A percentile compares a stretch with the other conserved stretches of the same genome.
Conservation (phyloP, 106 monocot genomes). For the Acorus calamus region DNA sequence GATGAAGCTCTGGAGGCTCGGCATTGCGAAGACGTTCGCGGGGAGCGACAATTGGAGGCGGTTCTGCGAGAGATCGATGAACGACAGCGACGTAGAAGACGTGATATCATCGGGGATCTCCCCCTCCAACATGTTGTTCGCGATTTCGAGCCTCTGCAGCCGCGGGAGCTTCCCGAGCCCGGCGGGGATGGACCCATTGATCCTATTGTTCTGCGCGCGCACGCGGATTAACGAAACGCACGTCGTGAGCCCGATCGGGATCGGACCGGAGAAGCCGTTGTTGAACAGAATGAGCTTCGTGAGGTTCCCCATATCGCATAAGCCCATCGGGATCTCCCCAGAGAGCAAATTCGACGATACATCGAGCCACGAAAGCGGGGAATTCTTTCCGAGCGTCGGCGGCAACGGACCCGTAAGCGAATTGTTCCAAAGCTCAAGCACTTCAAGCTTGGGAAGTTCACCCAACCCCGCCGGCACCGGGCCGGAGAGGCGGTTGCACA, state of each 20-base stretch:
- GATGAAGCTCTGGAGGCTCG: slow-evolving; percentile 53
- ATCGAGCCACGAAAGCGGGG: slow-evolving; percentile 76
- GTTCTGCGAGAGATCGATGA: slow-evolving; percentile 75
- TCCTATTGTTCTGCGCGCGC: slow-evolving; percentile 58
- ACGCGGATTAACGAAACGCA: slow-evolving; percentile 66
- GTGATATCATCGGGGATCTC: slow-evolving; percentile 66
- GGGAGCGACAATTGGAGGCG: slow-evolving; percentile 49
- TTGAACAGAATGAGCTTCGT: slow-evolving; percentile 63
- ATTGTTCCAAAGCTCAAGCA: slow-evolving; percentile 89
- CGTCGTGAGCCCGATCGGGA: slow-evolving; percentile 37
- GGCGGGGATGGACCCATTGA: slow-evolving; percentile 56
- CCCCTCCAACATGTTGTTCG: slow-evolving; percentile 45
- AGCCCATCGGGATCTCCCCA: slow-evolving; percentile 40
- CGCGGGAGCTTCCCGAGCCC: slow-evolving; percentile 51
- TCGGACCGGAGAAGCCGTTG: slow-evolving; percentile 17
- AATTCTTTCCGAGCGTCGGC: slow-evolving; percentile 37
- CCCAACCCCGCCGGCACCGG: slow-evolving; percentile 39
- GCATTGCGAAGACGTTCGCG: slow-evolving; percentile 46
- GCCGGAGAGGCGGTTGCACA: slow-evolving; percentile 76
- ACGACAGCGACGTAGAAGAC: slow-evolving; percentile 58
- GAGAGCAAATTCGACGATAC: slow-evolving; percentile 77
- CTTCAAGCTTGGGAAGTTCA: slow-evolving; percentile 33
- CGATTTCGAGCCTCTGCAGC: slow-evolving; percentile 69
- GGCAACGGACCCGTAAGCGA: slow-evolving; percentile 61
- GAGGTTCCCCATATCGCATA: slow-evolving; percentile 57